Evolutionary conservation across 2,329 filamentous ascomycete species (phyloP), one percentile per base, ranked within the genome.

Genomic region (Colletotrichum sp.): DNA sequence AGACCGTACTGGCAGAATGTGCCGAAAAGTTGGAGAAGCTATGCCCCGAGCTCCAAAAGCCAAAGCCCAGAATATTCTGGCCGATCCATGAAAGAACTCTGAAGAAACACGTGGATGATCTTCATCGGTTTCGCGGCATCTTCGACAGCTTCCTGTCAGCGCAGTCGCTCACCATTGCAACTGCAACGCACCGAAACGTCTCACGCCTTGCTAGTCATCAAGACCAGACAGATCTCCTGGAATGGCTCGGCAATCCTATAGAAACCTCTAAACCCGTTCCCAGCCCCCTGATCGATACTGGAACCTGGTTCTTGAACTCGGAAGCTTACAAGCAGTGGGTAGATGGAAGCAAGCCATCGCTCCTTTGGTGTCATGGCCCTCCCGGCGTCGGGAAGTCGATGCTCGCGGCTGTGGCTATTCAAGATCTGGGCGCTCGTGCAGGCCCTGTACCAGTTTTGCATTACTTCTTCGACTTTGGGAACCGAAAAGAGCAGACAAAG

Each of bases 361-460:
- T 49, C 1, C 44, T 49, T 0, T 49, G 44, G 44, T 49, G 44
- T 1, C 0, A 49, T 1, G 44, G 44, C 0, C 44, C 44, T 21
- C n/a, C 44, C n/a, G 44, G 44, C 4, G 44, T 49, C n/a, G 44
- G 44, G 10, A 49, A 21, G n/a, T 49, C 18, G 39, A 49, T 49
- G n/a, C 44, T 49, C 0, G 44, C n/a, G 6, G 44, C 44, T 4
- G n/a, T n/a, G 2, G n/a, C 44, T 0, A 49, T 21, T 0, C 10
- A 49, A 21, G n/a, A 21, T 0, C n/a, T 49, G 2, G 1, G n/a
- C 44, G n/a, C 44, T 13, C 44, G n/a, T 49, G 0, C 18, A 18
- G 1, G 10, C 44, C 2, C 18, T 49, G 2, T n/a, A n/a, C n/a
- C n/a, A n/a, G 39, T 49, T 7, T 16, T 49, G 2, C 4, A 49